These are phyloP conservation scores for Pseudonitzschia pungens DNA, from an alignment of 108 stramenopile genomes.

Conservation along the genomic window DNA sequence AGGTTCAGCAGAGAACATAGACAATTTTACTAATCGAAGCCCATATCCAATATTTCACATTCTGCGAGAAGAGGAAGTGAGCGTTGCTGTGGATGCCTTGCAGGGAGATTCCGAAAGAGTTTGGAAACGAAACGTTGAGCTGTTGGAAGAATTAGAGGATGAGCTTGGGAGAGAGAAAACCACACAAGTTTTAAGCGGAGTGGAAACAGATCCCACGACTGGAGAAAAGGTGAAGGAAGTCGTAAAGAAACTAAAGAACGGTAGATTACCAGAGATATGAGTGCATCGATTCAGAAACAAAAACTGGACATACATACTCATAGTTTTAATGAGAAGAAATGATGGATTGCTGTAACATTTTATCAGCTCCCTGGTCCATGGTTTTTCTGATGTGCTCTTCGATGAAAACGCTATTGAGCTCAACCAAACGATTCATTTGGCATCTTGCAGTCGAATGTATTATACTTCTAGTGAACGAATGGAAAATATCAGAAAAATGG, in stretches of 20 bases:
- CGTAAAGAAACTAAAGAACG: not conserved
- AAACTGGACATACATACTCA: too few relatives aligned
- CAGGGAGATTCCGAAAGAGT: constrained; percentile 73
- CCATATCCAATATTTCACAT: constrained; percentile 86
- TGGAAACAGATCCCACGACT: not conserved
- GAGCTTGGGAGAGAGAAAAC: not conserved
- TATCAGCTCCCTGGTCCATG: too few relatives aligned
- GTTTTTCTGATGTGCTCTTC: too few relatives aligned
- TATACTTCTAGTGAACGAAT: too few relatives aligned
- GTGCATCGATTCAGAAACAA: too few relatives aligned
- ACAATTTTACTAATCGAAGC: constrained; percentile 75
- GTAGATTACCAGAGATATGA: not conserved
- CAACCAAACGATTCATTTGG: too few relatives aligned
- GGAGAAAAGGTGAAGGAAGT: not conserved
- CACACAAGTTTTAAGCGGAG: not conserved
- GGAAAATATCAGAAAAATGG: too few relatives aligned
- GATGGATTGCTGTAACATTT: too few relatives aligned
- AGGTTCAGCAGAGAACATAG: constrained; percentile 39
- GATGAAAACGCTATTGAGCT: too few relatives aligned
- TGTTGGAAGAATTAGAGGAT: constrained; percentile 54
- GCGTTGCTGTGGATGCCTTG: constrained; percentile 59
- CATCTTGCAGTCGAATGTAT: too few relatives aligned
- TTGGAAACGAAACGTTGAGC: constrained; percentile 68
- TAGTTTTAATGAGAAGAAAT: too few relatives aligned
- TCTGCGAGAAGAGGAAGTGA: constrained; percentile 76